These are phyloP conservation scores for Blastosporella zonata DNA, from an alignment of 1,284 basidiomycete species.

Conservation along the genomic window DNA sequence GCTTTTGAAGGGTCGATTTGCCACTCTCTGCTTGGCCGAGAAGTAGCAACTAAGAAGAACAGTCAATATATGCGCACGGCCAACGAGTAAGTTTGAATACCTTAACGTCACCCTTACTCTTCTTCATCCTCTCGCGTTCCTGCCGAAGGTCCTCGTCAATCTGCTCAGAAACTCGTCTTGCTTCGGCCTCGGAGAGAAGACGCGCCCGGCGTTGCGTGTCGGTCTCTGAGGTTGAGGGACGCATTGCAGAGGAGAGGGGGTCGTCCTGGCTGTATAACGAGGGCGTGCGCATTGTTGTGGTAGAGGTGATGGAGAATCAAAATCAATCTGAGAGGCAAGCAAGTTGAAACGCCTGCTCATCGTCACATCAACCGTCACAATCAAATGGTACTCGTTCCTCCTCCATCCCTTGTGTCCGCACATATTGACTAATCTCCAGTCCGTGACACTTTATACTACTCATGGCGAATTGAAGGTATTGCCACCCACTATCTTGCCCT, in stretches of 20 bases:
- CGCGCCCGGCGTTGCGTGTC: slow-evolving; percentile 57
- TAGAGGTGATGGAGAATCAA: slow-evolving; percentile 23
- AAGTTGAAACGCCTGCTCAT: slow-evolving; percentile 10
- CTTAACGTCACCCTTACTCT: slow-evolving; percentile 71
- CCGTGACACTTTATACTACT: slow-evolving; percentile 92
- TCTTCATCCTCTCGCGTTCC: slow-evolving; percentile 62
- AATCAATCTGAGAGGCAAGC: slow-evolving; percentile 16
- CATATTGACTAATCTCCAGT: slow-evolving; percentile 46
- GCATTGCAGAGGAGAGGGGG: slow-evolving; percentile 65
- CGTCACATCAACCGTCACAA: slow-evolving; percentile 30
- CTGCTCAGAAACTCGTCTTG: slow-evolving; percentile 68
- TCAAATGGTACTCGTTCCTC: slow-evolving; percentile 29
- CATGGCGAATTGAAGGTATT: slow-evolving; percentile 92
- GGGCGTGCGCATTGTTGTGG: slow-evolving; percentile 49
- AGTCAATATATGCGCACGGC: slow-evolving; percentile 33
- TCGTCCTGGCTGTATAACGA: slow-evolving; percentile 72
- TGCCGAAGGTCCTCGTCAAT: slow-evolving; percentile 76
- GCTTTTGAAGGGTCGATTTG: slow-evolving; percentile 79
- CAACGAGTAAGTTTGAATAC: slow-evolving; percentile 33
- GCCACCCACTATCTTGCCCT: background rate
- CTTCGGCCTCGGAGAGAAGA: slow-evolving; percentile 64
- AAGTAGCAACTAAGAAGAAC: slow-evolving; percentile 57
- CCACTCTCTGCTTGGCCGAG: slow-evolving; percentile 82
- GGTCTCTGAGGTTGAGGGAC: slow-evolving; percentile 65
- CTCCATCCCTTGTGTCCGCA: slow-evolving; percentile 23